Percentiles rank a stretch among this genome's conserved stretches.
phyloP scores from a whole-genome alignment of 2,329 filamentous ascomycete genomes.

The Scedosporium dehoogii region DNA sequence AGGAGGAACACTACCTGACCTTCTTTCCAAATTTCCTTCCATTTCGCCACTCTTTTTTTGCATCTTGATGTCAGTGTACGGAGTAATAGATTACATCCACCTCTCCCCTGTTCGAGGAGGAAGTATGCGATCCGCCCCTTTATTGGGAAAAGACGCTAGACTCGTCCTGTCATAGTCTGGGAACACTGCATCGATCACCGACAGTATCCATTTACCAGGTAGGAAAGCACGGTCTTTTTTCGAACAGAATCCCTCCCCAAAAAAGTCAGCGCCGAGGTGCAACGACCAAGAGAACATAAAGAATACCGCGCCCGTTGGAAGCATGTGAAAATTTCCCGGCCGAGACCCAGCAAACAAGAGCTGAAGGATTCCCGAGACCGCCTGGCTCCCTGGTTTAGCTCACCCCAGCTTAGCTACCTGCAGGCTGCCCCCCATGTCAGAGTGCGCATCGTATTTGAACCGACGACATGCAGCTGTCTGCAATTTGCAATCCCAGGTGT shows the following conservation, averaged over 20 bases:
- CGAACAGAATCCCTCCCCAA: neutral
- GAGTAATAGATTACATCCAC: neutral
- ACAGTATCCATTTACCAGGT: neutral
- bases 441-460: too few species aligned
- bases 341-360: neutral
- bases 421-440: neutral
- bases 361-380: neutral
- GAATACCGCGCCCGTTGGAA: neutral
- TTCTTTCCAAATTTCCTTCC: neutral
- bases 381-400: neutral
- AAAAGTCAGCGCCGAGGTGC: neutral
- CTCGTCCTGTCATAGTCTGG: neutral
- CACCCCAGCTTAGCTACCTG: neutral
- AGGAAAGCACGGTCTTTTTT: neutral
- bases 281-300: neutral
- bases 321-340: slow-evolving; percentile 1
- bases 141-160: neutral
- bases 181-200: neutral
- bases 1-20: neutral
- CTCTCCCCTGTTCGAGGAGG: neutral
- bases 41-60: neutral
- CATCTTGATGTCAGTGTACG: neutral
- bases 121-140: neutral
- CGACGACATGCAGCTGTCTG: neutral
- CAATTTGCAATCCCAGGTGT: too few species aligned